Evolutionary conservation across 2,329 filamentous ascomycete species (phyloP), one percentile per base, ranked within the genome.

Genomic region (Aureobasidium sp.): DNA sequence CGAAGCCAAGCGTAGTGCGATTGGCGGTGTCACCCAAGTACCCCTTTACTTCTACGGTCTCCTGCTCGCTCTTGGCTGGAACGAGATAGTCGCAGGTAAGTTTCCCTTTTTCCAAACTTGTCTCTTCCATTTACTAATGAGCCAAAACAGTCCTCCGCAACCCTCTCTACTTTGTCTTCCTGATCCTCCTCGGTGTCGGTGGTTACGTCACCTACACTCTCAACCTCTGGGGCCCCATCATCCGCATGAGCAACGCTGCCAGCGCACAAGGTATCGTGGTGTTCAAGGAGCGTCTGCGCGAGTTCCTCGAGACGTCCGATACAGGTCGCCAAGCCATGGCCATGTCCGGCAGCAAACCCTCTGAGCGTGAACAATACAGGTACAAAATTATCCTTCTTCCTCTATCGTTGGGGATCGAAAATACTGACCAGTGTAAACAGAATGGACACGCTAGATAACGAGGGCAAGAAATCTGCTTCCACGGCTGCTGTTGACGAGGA

Each of bases 1-100:
- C 45, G 94, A 99, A 78, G 94, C 94, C 54, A 99, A 99, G 82
- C 86, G 94, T 63, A 92, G 93, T 72, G 94, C 94, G 45, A 95
- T 99, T 72, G 94, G 94, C 59, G 92, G 93, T 62, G 90, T 99
- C 69, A 90, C 92, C 5, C 92, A 97, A 75, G 86, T 99, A 54
- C 94, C 94, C 6, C 77, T 96, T 64, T 97, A 97, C 76, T 97
- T 99, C 75, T 99, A 97, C 69, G 90, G 86, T 45, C 75, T 97
- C 62, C 80, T 99, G 62, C 78, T 99, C 66, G 90, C 91, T 25
- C 81, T 99, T 53, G 94, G 94, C 21, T 99, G 94, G 94, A 99
- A 99, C 75, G 94, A 99, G 76, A 92, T 99, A 65, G 79, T 96
- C 67, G 90, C 92, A 70, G 91, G 92, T 96, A 82, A 81, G 57